A percentile compares a stretch with the other conserved stretches of the same genome.
These are phyloP conservation scores for Haplosporangium gracile DNA, from an alignment of 192 early-diverging fungal species.

Conservation along the genomic window DNA sequence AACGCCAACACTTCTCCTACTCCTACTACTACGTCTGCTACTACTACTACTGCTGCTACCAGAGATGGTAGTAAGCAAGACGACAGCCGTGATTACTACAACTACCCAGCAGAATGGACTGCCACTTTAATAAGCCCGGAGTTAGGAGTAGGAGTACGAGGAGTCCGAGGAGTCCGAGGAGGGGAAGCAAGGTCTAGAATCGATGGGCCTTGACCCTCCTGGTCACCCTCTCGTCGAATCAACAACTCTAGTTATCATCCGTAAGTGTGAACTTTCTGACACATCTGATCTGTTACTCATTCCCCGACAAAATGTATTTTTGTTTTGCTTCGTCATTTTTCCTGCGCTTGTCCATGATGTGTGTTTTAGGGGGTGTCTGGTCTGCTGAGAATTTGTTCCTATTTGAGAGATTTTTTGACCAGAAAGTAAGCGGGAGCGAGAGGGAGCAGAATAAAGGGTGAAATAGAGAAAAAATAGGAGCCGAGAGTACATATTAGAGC, in stretches of 20 bases:
- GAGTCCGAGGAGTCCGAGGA: no score
- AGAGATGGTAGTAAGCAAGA: background rate
- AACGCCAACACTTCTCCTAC: background rate
- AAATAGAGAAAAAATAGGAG: background rate
- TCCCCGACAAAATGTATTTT: background rate
- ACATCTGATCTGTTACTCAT: background rate
- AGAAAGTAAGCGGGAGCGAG: background rate
- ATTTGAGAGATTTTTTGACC: background rate
- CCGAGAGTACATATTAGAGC: no score
- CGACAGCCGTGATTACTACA: background rate
- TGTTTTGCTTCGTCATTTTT: background rate
- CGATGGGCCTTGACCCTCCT: background rate
- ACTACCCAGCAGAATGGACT: background rate
- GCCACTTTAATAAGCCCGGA: background rate
- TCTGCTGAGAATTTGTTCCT: background rate
- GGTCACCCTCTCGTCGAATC: background rate
- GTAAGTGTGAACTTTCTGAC: background rate
- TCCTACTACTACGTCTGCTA: background rate
- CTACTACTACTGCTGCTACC: background rate
- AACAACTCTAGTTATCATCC: background rate
- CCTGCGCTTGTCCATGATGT: background rate
- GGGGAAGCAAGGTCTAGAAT: background rate
- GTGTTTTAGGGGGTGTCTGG: background rate
- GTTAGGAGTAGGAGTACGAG: background rate
- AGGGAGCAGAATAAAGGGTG: background rate